Base-by-base conservation (phyloP, 805 yeast species). In the Nakazawaea sp. region DNA sequence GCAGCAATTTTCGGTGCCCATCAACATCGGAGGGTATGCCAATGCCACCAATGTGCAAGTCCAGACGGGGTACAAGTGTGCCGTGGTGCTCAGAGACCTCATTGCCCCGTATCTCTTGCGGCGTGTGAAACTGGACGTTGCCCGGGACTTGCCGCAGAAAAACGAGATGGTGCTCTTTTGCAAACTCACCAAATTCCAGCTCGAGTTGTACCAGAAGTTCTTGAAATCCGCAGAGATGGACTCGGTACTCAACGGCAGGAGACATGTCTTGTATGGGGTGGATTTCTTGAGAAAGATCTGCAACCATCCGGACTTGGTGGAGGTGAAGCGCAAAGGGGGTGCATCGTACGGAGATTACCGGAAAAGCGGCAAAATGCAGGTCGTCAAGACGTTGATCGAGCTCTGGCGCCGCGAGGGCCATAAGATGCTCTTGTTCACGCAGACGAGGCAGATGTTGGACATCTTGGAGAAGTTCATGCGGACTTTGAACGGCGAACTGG, bases 11-110 rank as follows among this genome's bases (percentile, higher is more conserved):
- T 82, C 95, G 2, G 67, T 80, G 5, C 98, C 98, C 0, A 92
- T 92, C 31, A 90, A 88, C 51, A 70, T 85, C 54, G 98, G 98
- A n/a, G 98, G 98, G 0, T 92, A 92, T 59, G 96, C 98, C 1
- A 92, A 90, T 62, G 97, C 98, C 0, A 78, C 94, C 1, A 92
- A 92, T 54, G 75, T 92, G 3, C 97, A 92, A 54, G 97, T 92
- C 0, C 97, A 90, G 53, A 81, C 97, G 1, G 96, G 97, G 2
- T 89, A 86, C 53, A 87, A 87, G 54, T 92, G 97, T 62, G 98
- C 98, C 0, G 92, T 89, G 4, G 80, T 90, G 2, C 61, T 92
- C 36, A 67, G 95, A 35, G 95, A 92, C 49, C 59, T 90, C 46
- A 86, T 92, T 9, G 77, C 95, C 3, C 98, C 98, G 0, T 92